Evolutionary conservation across 176 grass and related monocot species (phyloP), one percentile per base, ranked within the genome.

Genomic region (Rhynchospora tenuis): DNA sequence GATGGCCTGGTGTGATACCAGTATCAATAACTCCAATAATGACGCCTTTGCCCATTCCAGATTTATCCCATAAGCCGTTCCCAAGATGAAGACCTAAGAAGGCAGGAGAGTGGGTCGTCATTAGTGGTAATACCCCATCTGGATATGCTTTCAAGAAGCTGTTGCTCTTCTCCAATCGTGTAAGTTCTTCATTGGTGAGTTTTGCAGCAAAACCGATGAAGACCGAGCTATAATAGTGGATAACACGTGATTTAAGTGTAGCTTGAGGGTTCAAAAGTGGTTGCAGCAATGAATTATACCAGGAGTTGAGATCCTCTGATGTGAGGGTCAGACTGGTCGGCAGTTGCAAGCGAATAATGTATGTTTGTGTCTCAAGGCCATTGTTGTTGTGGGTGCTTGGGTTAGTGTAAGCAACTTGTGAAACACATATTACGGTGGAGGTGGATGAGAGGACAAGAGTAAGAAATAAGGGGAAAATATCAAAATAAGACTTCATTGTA

Each of bases 181-280:
- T 7, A 55, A 52, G 54, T 24, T 81, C 92, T 31, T 84, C 86
- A 83, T 86, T 54, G 24, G 64, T 75, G 23, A 86, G 51, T 46
- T 48, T 73, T 10, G 45, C 61, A 17, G 90, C 44, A 52, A 87
- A 87, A 9, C 84, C 81, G 29, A 47, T 58, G 73, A 87, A 78
- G 59, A 84, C 72, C 54, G 70, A 70, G 60, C 77, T 58, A 57
- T 90, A 84, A 38, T 62, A 81, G 83, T 74, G 74, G 66, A 86
- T 58, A n/a, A 86, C 20, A 85, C 79, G 81, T n/a, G 55, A 78
- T 15, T 52, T 24, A n/a, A 51, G 23, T 9, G 11, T 14, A 8
- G 61, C 44, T 6, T 0, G 2, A 50, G 52, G 22, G 23, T 3
- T 14, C 16, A 48, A 17, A n/a, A 38, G 17, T 42, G 48, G 6